Conservation (phyloP, 495 filamentous ascomycete species). For the Podospora pseudoanserina region DNA sequence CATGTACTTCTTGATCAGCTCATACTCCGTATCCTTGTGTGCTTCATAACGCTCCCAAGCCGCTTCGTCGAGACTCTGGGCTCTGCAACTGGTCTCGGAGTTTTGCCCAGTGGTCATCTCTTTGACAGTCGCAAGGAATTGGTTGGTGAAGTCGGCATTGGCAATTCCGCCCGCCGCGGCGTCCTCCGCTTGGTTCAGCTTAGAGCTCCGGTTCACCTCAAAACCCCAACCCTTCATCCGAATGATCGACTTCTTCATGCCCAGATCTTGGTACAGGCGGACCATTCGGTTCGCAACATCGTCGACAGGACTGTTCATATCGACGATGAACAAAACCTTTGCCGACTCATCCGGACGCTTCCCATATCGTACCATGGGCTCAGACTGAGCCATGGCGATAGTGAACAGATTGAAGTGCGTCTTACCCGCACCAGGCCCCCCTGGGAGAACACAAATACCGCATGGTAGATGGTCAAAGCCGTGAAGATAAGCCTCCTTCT, state of each 20-base stretch:
- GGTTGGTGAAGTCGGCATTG: conserved; percentile 19
- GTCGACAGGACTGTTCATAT: conserved; percentile 28
- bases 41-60: conserved; percentile 21
- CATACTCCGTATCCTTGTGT: conserved; percentile 6
- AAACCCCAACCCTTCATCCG: conserved; percentile 21
- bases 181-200: conserved; percentile 12
- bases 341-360: neutral
- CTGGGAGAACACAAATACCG: conserved; percentile 22
- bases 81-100: neutral
- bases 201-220: conserved; percentile 3
- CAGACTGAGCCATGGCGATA: conserved; percentile 17
- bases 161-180: neutral
- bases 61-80: conserved; percentile 24
- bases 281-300: conserved; percentile 19
- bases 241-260: conserved; percentile 23
- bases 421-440: conserved; percentile 29
- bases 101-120: neutral
- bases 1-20: conserved; percentile 8
- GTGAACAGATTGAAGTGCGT: conserved; percentile 25
- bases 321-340: conserved; percentile 28
- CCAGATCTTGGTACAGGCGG: conserved; percentile 15
- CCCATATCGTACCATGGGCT: neutral
- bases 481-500: conserved; percentile 7
- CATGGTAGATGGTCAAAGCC: conserved; percentile 17
- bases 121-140: conserved; percentile 17